Conservation (phyloP, 768 basidiomycete genomes). For the Lactifluus piperatus region DNA sequence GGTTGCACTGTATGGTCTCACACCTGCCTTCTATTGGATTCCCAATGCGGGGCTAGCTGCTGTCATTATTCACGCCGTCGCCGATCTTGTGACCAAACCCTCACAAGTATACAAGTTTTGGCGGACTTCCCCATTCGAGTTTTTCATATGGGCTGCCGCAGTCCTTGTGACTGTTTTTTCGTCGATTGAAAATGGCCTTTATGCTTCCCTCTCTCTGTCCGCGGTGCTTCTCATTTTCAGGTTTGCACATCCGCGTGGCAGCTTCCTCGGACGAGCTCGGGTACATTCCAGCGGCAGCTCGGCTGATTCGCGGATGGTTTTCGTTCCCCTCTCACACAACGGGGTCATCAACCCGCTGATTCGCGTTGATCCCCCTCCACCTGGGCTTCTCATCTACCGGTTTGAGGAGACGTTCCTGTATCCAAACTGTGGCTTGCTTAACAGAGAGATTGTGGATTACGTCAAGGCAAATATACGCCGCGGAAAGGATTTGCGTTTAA, state of each 20-base stretch:
- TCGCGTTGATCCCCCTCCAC: conserved; percentile 66
- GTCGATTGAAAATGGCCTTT: conserved; percentile 90
- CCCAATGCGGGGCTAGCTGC: conserved; percentile 79
- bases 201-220: conserved; percentile 76
- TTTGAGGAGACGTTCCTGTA: conserved; percentile 87
- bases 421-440: conserved; percentile 64
- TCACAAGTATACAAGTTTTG: conserved; percentile 81
- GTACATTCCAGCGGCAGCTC: conserved; percentile 35
- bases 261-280: conserved; percentile 83
- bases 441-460: conserved; percentile 68
- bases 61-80: conserved; percentile 90
- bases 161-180: conserved; percentile 89
- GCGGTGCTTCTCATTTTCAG: conserved; percentile 74
- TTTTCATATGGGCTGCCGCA: conserved; percentile 78
- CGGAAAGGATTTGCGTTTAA: conserved; percentile 60
- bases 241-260: conserved; percentile 78
- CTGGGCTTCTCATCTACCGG: conserved; percentile 87
- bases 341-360: conserved; percentile 60
- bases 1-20: conserved; percentile 90
- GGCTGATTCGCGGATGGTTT: conserved; percentile 59
- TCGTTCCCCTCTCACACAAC: conserved; percentile 57
- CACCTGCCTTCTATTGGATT: conserved; percentile 88
- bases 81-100: conserved; percentile 80
- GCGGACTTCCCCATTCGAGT: conserved; percentile 90
- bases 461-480: conserved; percentile 71